Evolutionary conservation across 2,329 filamentous ascomycete species (phyloP), one percentile per base, ranked within the genome.

Genomic region (Rhynchosporium graminicola): DNA sequence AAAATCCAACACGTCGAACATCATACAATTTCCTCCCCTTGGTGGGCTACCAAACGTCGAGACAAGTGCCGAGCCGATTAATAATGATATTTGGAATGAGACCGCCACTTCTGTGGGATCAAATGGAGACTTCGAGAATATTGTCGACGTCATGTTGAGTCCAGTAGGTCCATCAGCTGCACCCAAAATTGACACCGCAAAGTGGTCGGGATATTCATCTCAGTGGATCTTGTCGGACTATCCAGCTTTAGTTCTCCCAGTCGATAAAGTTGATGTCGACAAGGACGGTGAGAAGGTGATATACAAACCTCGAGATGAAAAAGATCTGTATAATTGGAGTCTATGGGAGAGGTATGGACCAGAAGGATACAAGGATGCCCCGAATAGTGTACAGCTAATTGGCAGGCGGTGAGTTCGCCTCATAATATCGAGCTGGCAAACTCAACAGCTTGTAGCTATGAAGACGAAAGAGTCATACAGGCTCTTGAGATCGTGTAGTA

Each of bases 211-310:
- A 1, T 91, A 90, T 67, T 88, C 86, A 0, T 77, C 81, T 0
- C 82, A 86, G 64, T 90, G 87, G 86, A 91, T 90, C 70, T 69
- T 90, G 47, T 79, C 90, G 1, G 87, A 91, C 72, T 89, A 88
- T 72, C 85, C 87, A 0, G 81, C 79, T 9, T 73, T 83, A 2
- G 79, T 85, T 0, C 88, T 90, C 70, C 87, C 87, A 0, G 83
- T 82, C 2, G 75, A 74, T 20, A 73, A 70, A 58, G 69, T 76
- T 40, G 67, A 74, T 66, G 59, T 70, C 6, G 63, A 57, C 42
- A 73, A 75, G 65, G 66, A 65, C 63, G 68, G 1, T 58, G 70
- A 47, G 31, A 64, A 60, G 60, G 69, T 61, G 61, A 66, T 68
- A 5, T 77, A 73, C 68, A 57, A 68, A 58, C 63, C 74, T 67